phyloP scores from a whole-genome alignment of 176 grass and related monocot genomes.

The Luzula sylvatica region DNA sequence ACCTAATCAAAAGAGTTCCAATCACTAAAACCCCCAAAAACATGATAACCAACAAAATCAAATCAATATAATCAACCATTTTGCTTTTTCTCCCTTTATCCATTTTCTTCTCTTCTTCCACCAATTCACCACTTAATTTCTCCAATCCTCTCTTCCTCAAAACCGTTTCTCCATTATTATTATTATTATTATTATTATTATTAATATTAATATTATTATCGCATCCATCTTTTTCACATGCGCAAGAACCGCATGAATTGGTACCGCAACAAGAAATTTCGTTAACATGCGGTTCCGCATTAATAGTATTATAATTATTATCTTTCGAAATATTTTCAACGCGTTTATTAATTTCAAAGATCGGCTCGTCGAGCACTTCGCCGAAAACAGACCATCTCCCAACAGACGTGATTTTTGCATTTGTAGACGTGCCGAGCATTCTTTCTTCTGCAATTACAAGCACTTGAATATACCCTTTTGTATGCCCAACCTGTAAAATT shows the following conservation, averaged over 20 bases:
- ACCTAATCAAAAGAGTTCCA: conserved; percentile 26
- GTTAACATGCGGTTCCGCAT: conserved; percentile 8
- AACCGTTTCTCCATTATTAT: conserved; percentile 26
- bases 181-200: not conserved
- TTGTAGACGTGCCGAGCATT: conserved; percentile 52
- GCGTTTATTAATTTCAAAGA: conserved; percentile 16
- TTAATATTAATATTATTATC: not conserved
- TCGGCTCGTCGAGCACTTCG: conserved; percentile 41
- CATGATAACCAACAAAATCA: conserved; percentile 41
- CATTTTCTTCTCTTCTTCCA: conserved; percentile 4
- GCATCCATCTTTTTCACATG: conserved; percentile 28
- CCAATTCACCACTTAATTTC: conserved; percentile 2
- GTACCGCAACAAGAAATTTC: conserved; percentile 20
- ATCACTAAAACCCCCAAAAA: conserved; percentile 37
- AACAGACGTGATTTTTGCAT: conserved; percentile 71
- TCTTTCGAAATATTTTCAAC: conserved; percentile 5
- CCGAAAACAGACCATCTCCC: conserved; percentile 92
- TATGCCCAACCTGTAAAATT: conserved; percentile 69
- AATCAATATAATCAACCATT: conserved; percentile 28
- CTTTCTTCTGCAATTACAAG: conserved; percentile 77
- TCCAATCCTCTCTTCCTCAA: conserved; percentile 38
- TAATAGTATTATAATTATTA: not conserved
- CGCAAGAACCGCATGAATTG: conserved; percentile 28
- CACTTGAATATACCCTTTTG: conserved; percentile 86
- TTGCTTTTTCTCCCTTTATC: conserved; percentile 12